A percentile compares a stretch with the other conserved stretches of the same genome.
phyloP scores from a whole-genome alignment of 129 eudicot genomes.

The Dittrichia graveolens region DNA sequence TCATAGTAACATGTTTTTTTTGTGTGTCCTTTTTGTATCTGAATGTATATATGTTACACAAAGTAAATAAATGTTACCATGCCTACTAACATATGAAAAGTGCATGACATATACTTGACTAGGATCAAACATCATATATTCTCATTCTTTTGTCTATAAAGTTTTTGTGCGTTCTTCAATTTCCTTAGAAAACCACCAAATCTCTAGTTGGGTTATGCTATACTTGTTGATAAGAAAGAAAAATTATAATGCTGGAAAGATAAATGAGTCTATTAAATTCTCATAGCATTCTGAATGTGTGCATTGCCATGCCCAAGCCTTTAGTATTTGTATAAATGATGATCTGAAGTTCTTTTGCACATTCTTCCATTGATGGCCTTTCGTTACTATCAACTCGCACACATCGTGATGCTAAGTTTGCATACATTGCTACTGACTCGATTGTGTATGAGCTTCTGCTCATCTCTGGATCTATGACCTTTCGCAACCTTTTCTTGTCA shows the following conservation, averaged over 20 bases:
- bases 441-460: conserved; percentile 79
- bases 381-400: conserved; percentile 76
- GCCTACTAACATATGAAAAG: conserved; percentile 33
- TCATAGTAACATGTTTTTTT: conserved; percentile 21
- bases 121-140: background rate
- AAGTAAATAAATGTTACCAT: conserved; percentile 4
- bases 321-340: conserved; percentile 72
- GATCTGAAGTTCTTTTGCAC: conserved; percentile 85
- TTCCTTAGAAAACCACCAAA: conserved; percentile 32
- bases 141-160: conserved; percentile 14
- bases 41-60: conserved; percentile 34
- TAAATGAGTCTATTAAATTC: conserved; percentile 17
- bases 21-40: background rate
- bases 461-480: conserved; percentile 90
- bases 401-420: conserved; percentile 94
- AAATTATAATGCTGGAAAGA: conserved; percentile 24
- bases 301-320: conserved; percentile 83
- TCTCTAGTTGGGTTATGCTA: conserved; percentile 17
- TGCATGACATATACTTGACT: conserved; percentile 24
- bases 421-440: conserved; percentile 85
- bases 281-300: conserved; percentile 79
- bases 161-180: conserved; percentile 15
- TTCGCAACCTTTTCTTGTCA: conserved; percentile 77
- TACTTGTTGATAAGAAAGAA: conserved; percentile 26
- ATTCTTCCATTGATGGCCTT: conserved; percentile 94